Base-by-base conservation (phyloP, 2,329 filamentous ascomycete genomes). In the Canariomyces notabilis region DNA sequence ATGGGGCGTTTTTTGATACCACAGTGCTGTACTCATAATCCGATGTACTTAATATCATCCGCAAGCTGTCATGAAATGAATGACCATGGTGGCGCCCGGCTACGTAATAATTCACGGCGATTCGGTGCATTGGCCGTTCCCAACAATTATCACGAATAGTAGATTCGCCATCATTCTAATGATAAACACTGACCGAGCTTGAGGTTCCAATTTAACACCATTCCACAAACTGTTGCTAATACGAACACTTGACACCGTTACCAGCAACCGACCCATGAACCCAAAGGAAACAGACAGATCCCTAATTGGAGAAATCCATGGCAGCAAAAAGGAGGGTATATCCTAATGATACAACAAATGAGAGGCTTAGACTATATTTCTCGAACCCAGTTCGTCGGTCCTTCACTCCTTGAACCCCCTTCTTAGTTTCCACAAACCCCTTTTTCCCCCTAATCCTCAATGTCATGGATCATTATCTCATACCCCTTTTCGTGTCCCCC, bases 1-100 rank as follows among this genome's bases (percentile, higher is more conserved):
- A 26, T 50, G 49, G 49, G 35, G 40, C 11, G 19, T 49, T 46
- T 29, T 36, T 31, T 54, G 47, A 54, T 38, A 46, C 42, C 38
- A 29, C 6, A 11, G 4, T 22, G 33, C 26, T 33, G 42, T 34
- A 44, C 21, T 21, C 40, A 26, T 21, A 26, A 5, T 8, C 4
- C 4, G 29, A 16, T 37, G 29, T 8, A 14, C 26, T 29, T 29
- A 29, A 9, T 29, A 29, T 12, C 26, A 29, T 4, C 26, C 9
- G 26, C 26, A 12, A 12, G 3, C 4, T 11, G 26, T 9, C 4
- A 9, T 29, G 7, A 29, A 4, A 29, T n/a, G n/a, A n/a, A n/a
- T n/a, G n/a, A n/a, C n/a, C n/a, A n/a, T n/a, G n/a, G n/a, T n/a
- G n/a, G n/a, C n/a, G n/a, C n/a, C n/a, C n/a, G n/a, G n/a, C n/a